These are phyloP conservation scores for Bryum argenteum DNA, from an alignment of 225 moss, liverwort and hornwort species.

Conservation along the genomic window DNA sequence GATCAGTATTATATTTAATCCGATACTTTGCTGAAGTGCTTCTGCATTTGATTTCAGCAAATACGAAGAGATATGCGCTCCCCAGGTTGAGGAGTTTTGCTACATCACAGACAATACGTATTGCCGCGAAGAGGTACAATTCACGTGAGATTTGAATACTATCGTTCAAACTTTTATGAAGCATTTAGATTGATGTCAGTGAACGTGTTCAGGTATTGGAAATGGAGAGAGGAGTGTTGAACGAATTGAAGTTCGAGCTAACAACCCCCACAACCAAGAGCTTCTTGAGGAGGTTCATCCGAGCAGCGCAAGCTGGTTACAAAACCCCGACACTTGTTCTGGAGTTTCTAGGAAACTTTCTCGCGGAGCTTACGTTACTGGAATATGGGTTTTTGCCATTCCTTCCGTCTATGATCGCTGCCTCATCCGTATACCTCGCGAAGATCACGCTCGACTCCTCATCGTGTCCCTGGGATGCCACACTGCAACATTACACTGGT, in stretches of 20 bases:
- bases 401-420: conserved; percentile 75
- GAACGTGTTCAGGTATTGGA: conserved; percentile 50
- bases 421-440: conserved; percentile 77
- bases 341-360: conserved; percentile 75
- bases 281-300: conserved; percentile 70
- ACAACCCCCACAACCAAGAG: conserved; percentile 77
- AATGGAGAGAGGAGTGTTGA: conserved; percentile 72
- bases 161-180: background rate
- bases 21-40: conserved; percentile 9
- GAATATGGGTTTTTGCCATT: too few relatives aligned
- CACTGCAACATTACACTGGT: conserved; percentile 74
- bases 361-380: conserved; percentile 61
- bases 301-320: conserved; percentile 39
- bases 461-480: conserved; percentile 63
- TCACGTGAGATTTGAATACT: background rate
- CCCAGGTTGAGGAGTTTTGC: conserved; percentile 88
- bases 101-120: conserved; percentile 89
- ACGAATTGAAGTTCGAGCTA: conserved; percentile 71
- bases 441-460: conserved; percentile 67
- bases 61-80: conserved; percentile 68
- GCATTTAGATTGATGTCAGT: background rate
- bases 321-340: conserved; percentile 52
- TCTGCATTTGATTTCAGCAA: conserved; percentile 34
- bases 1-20: background rate
- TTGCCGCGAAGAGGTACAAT: conserved; percentile 61